Conservation (phyloP, 2,329 filamentous ascomycete species). For the Colletotrichum tanaceti region DNA sequence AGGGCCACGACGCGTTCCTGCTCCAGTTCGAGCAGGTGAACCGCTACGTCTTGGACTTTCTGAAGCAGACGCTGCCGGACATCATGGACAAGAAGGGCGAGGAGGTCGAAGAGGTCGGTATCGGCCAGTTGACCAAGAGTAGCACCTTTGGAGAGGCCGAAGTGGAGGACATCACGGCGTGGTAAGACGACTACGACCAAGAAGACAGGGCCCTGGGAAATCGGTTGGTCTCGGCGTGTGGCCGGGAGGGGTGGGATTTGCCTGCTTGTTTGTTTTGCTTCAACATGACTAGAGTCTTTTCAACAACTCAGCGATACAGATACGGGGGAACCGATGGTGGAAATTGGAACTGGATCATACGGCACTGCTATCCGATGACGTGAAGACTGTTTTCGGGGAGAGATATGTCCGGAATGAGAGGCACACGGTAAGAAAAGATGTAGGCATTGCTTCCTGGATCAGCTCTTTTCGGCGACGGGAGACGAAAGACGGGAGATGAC, state of each 20-base stretch:
- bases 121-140: constrained; percentile 79
- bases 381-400: background rate
- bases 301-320: constrained; percentile 36
- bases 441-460: background rate
- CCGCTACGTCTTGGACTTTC: constrained; percentile 82
- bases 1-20: constrained; percentile 96
- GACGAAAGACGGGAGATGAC: background rate
- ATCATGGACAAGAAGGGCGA: constrained; percentile 79
- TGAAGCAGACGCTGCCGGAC: constrained; percentile 84
- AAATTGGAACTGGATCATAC: constrained; percentile 1
- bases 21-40: constrained; percentile 99
- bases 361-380: background rate
- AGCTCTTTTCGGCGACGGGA: background rate
- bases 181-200: constrained; percentile 64
- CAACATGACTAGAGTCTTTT: constrained; percentile 36
- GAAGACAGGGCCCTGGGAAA: background rate
- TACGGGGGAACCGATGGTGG: constrained; percentile 22
- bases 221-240: background rate
- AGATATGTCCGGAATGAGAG: background rate
- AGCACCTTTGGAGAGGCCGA: constrained; percentile 97
- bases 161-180: constrained; percentile 95
- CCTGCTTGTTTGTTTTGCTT: constrained; percentile 11
- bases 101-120: constrained; percentile 57
- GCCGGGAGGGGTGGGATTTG: background rate
- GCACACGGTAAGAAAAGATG: background rate